Percentiles rank a stretch among this genome's conserved stretches.
These are phyloP conservation scores for Cercis canadensis DNA, from an alignment of 306 rosid species.

Conservation along the genomic window DNA sequence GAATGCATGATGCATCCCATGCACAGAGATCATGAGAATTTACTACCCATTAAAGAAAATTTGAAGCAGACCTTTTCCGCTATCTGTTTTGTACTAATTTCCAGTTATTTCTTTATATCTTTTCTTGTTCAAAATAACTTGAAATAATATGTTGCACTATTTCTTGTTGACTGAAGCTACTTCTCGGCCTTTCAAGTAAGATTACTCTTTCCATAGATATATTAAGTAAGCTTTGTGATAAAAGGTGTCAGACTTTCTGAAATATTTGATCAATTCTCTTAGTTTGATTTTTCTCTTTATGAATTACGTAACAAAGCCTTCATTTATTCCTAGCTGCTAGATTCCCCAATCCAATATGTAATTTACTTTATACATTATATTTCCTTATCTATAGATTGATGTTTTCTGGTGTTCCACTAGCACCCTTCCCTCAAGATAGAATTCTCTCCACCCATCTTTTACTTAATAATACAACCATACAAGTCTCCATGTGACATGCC, in stretches of 20 bases:
- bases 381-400: background rate
- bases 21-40: too few relatives aligned
- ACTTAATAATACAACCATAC: background rate
- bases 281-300: too few relatives aligned
- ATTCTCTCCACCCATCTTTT: conserved; percentile 5
- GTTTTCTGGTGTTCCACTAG: conserved; percentile 12
- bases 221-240: too few relatives aligned
- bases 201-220: too few relatives aligned
- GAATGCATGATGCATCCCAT: too few relatives aligned
- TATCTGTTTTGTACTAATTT: background rate
- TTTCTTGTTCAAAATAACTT: background rate
- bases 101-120: background rate
- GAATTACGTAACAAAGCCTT: background rate
- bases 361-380: background rate
- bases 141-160: background rate
- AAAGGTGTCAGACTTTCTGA: too few relatives aligned
- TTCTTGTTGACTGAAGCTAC: too few relatives aligned
- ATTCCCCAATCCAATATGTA: too few relatives aligned
- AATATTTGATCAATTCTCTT: too few relatives aligned
- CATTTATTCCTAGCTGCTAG: too few relatives aligned
- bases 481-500: conserved; percentile 21
- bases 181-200: too few relatives aligned
- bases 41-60: conserved; percentile 3
- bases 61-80: conserved; percentile 15
- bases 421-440: background rate